Percentiles rank a stretch among this genome's conserved stretches.
Conservation (phyloP, 768 basidiomycete species). For the Hypholoma fasciculare region DNA sequence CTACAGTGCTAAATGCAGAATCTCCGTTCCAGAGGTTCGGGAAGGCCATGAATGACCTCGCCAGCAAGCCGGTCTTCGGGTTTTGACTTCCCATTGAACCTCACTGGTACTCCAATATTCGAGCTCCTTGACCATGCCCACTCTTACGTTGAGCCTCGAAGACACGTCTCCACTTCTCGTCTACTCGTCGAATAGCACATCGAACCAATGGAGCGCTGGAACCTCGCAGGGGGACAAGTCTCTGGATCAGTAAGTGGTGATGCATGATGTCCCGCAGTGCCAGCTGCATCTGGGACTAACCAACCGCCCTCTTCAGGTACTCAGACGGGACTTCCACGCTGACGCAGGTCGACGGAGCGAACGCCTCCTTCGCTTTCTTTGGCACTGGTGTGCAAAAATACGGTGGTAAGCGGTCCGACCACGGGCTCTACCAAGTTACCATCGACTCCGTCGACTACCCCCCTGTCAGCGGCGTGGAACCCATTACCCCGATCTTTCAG, state of each 20-base stretch:
- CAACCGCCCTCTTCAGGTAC: constrained; percentile 23
- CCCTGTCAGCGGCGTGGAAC: constrained; percentile 24
- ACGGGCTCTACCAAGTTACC: constrained; percentile 43
- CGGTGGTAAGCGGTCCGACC: constrained; percentile 48
- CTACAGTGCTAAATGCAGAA: no score
- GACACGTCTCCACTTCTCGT: constrained; percentile 31
- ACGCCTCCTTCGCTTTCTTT: constrained; percentile 43
- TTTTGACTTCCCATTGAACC: no score
- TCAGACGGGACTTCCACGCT: constrained; percentile 39
- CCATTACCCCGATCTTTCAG: constrained; percentile 33
- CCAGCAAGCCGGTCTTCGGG: no score
- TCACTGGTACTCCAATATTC: not conserved
- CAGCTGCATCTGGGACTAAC: not conserved
- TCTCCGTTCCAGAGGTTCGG: no score
- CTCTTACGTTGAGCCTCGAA: constrained; percentile 31
- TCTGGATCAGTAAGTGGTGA: constrained; percentile 16
- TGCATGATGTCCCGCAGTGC: not conserved
- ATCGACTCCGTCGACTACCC: constrained; percentile 36
- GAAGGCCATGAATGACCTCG: no score
- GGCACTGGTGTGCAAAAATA: constrained; percentile 50
- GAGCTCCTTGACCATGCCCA: constrained; percentile 24
- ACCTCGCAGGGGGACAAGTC: constrained; percentile 16
- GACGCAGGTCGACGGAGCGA: constrained; percentile 31
- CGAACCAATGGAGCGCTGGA: constrained; percentile 21
- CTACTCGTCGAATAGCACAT: constrained; percentile 18